phyloP scores from a whole-genome alignment of 345 rosid genomes.

The Salix dunnii region DNA sequence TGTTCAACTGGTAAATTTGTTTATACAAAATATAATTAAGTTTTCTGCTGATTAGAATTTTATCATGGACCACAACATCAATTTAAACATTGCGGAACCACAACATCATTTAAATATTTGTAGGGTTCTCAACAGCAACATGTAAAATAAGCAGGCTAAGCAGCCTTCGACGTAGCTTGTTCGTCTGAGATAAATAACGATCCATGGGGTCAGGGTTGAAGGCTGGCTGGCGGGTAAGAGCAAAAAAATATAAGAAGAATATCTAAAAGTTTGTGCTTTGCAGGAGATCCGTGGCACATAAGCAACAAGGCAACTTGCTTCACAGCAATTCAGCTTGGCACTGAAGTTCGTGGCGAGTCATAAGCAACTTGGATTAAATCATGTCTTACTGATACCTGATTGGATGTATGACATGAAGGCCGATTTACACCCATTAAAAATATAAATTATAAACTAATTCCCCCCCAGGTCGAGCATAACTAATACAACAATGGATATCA shows the following conservation, averaged over 20 bases:
- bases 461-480: neutral
- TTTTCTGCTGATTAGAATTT: no score
- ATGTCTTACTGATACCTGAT: neutral
- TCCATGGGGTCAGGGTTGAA: neutral
- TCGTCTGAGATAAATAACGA: neutral
- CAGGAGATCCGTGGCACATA: neutral
- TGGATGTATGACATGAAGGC: neutral
- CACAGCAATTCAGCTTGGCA: neutral
- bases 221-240: neutral
- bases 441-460: constrained; percentile 7
- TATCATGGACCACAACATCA: no score
- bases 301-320: neutral
- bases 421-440: neutral
- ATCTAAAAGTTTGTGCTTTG: neutral
- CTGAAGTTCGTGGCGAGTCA: neutral
- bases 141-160: neutral
- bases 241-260: neutral
- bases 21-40: no score
- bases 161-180: neutral
- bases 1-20: no score
- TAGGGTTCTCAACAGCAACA: no score
- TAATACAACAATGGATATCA: constrained; percentile 16
- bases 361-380: neutral
- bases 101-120: no score
- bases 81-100: no score